Evolutionary conservation across 2,329 filamentous ascomycete genomes (phyloP), one percentile per base, ranked within the genome.

Genomic region (Ceratocystis huliohia): DNA sequence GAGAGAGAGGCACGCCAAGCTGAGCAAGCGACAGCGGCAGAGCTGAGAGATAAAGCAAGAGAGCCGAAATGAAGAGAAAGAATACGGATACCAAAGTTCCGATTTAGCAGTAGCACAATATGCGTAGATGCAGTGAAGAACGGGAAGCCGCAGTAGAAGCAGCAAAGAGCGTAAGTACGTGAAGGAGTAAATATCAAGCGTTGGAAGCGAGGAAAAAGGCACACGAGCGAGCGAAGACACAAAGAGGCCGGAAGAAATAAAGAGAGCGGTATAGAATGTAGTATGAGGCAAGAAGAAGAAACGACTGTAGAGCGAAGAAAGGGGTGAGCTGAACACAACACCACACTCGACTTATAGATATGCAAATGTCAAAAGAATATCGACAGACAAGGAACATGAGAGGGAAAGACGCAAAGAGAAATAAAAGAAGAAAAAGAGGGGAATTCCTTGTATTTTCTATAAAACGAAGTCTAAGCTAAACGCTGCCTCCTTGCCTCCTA

Each of bases 141-240:
- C 61, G 37, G 44, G 22, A 28, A 48, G 61, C 44, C 1, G 61
- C 44, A 45, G 41, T 7, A 33, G 44, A 63, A 46, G 61, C 37
- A 63, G 37, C 17, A 62, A 17, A 62, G 44, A 15, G 61, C 15
- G 28, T 45, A 59, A 45, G 37, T 33, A 33, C 70, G 48, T 69
- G 70, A 68, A 66, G 70, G 30, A 69, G 69, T 56, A 66, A 48
- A 46, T n/a, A 65, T n/a, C 65, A 66, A 68, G 8, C 30, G 44
- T 37, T 30, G 15, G 25, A 61, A 65, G 63, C 50, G 61, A 62
- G 65, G 63, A 64, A 64, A 63, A 64, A 65, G 67, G 33, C 10
- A 37, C 41, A 65, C 66, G 68, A 64, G 67, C 17, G 45, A 15
- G 15, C 45, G 45, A 48, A 15, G 45, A 37, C 10, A 37, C 33